Evolutionary conservation across 2,329 filamentous ascomycete species (phyloP), one percentile per base, ranked within the genome.

Genomic region (Xylaria sp.): DNA sequence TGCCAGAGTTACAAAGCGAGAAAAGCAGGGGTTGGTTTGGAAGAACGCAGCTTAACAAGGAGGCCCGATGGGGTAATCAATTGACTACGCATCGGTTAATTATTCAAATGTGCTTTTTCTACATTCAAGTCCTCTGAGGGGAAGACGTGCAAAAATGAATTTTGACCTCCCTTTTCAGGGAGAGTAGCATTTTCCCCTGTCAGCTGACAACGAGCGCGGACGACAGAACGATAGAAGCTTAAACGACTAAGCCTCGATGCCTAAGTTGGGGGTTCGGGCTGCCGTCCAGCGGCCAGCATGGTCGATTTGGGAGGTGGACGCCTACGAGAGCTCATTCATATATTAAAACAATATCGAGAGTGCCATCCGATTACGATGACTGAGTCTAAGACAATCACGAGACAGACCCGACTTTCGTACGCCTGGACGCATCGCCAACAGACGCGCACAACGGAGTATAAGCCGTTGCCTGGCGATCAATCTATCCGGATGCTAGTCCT

Each of bases 401-500:
- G 8, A 50, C 20, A 6, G 3, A 18, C 9, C 20, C 48, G 28
- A 4, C 20, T 13, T 13, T 8, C 48, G 8, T 25, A 15, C 9
- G 10, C 8, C 48, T 2, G 9, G 6, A 28, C 48, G 18, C 10
- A 25, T 51, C 13, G 15, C 23, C 10, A 51, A 51, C 23, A 28
- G 4, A 51, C 48, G 25, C 48, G 9, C 15, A 25, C 5, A 1
- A 13, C 10, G 48, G 46, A n/a, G 1, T 54, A 44, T 37, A 5
- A 44, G 13, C 60, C 46, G 15, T 18, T 59, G 15, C 56, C 10
- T 28, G 13, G 34, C 13, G 9, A 32, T 8, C 23, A 34, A 1
- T 48, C 25, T 48, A 59, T 59, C 12, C 41, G 56, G 18, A 46
- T 59, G 23, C 25, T 59, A 13, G 44, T 20, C 3, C 13, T 59